Percentiles rank a stretch among this genome's conserved stretches.
Evolutionary conservation across 176 grass and related monocot genomes (phyloP).

Genomic region (Neostapfia colusana): DNA sequence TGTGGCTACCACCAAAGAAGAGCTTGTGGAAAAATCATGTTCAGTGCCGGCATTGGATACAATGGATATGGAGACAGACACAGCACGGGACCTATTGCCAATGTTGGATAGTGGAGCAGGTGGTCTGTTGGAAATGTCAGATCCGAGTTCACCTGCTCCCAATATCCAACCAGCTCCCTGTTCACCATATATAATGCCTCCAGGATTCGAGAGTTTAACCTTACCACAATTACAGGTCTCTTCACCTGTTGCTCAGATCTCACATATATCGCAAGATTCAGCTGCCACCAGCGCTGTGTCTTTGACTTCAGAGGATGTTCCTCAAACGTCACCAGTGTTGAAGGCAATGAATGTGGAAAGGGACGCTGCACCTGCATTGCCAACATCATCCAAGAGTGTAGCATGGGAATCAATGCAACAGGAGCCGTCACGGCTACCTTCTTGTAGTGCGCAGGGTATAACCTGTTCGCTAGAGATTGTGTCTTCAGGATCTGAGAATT

Average conservation of each 20-base stretch:
- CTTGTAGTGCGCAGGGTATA: constrained; percentile 18
- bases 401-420: constrained; percentile 17
- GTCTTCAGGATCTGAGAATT: constrained; percentile 27
- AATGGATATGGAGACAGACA: constrained; percentile 21
- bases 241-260: constrained; percentile 9
- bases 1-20: constrained; percentile 22
- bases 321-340: neutral
- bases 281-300: neutral
- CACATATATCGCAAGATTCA: constrained; percentile 2
- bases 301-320: constrained; percentile 19
- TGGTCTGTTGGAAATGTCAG: constrained; percentile 23
- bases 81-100: neutral
- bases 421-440: neutral
- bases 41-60: constrained; percentile 15
- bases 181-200: constrained; percentile 27
- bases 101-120: constrained; percentile 5
- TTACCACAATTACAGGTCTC: constrained; percentile 25
- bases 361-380: neutral
- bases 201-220: constrained; percentile 39
- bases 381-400: neutral
- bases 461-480: constrained; percentile 24
- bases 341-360: constrained; percentile 1
- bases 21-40: neutral
- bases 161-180: neutral
- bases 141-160: constrained; percentile 18